Conservation (phyloP, 352 stramenopile genomes). For the Phytopythium sindhum region DNA sequence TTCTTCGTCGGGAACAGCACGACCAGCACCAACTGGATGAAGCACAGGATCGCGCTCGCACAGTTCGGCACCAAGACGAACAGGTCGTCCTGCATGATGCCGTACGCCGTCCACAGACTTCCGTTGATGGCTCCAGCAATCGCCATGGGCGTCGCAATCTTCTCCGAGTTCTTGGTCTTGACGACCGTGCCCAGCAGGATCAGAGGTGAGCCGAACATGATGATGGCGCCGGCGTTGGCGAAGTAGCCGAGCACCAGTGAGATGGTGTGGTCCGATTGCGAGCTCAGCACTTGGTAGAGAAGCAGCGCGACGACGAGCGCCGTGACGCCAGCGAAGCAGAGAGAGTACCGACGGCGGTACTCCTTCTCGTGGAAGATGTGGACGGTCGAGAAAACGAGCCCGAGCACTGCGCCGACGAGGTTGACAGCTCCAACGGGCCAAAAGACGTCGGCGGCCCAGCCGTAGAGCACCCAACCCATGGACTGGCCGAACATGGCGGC, state of each 20-base stretch:
- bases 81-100: slow-evolving; percentile 24
- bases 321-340: slow-evolving; percentile 16
- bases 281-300: slow-evolving; percentile 18
- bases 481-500: slow-evolving; percentile 26
- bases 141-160: slow-evolving; percentile 23
- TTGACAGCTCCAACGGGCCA: slow-evolving; percentile 26
- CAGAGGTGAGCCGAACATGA: slow-evolving; percentile 25
- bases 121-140: slow-evolving; percentile 23
- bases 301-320: slow-evolving; percentile 17
- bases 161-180: slow-evolving; percentile 22
- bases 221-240: slow-evolving; percentile 17
- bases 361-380: slow-evolving; percentile 27
- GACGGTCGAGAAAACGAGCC: slow-evolving; percentile 16
- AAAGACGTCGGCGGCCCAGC: slow-evolving; percentile 15
- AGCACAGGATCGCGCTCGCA: slow-evolving; percentile 17
- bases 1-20: slow-evolving; percentile 16
- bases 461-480: slow-evolving; percentile 28
- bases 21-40: slow-evolving; percentile 25
- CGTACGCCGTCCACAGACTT: slow-evolving; percentile 20
- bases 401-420: slow-evolving; percentile 19
- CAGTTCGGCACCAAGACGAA: slow-evolving; percentile 29
- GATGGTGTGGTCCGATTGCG: slow-evolving; percentile 15
- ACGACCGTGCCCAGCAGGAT: slow-evolving; percentile 22
- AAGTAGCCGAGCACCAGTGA: slow-evolving; percentile 23
- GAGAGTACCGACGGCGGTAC: slow-evolving; percentile 11